Conservation (phyloP, 768 basidiomycete genomes). For the Cyclocybe aegerita region DNA sequence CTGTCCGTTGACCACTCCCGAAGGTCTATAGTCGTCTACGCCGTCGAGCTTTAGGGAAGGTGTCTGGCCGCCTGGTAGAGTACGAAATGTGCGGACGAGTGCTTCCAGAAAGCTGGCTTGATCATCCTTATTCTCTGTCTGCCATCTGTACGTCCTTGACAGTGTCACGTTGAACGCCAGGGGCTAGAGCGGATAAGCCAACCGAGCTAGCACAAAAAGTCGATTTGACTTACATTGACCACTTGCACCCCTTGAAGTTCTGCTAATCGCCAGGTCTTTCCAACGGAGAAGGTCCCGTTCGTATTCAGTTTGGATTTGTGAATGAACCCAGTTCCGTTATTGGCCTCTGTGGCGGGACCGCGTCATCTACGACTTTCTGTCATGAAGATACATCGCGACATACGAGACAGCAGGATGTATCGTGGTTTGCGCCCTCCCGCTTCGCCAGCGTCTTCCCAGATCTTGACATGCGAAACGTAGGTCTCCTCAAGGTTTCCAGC, state of each 20-base stretch:
- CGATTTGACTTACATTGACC: slow-evolving; percentile 51
- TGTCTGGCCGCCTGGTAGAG: slow-evolving; percentile 39
- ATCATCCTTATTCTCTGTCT: slow-evolving; percentile 73
- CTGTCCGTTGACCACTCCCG: slow-evolving; percentile 8
- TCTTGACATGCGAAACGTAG: slow-evolving; percentile 89
- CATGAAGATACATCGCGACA: slow-evolving; percentile 32
- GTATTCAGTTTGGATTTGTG: slow-evolving; percentile 98
- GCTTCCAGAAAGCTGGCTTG: slow-evolving; percentile 72
- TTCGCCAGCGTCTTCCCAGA: slow-evolving; percentile 86
- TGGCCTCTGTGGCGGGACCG: slow-evolving; percentile 45
- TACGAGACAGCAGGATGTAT: slow-evolving; percentile 89
- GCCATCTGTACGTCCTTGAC: slow-evolving; percentile 89
- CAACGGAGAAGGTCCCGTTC: slow-evolving; percentile 93
- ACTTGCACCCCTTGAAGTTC: slow-evolving; percentile 85
- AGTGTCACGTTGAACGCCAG: slow-evolving; percentile 78
- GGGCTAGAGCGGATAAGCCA: slow-evolving; percentile 40
- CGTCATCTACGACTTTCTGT: slow-evolving; percentile 1
- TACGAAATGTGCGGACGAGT: slow-evolving; percentile 60
- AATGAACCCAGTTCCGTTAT: slow-evolving; percentile 65
- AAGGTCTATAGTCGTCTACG: slow-evolving; percentile 34
- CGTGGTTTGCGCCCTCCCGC: slow-evolving; percentile 78
- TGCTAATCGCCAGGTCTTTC: slow-evolving; percentile 90
- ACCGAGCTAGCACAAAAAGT: slow-evolving; percentile 3
- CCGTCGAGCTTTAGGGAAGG: slow-evolving; percentile 57
- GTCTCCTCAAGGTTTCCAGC: slow-evolving; percentile 67